phyloP scores from a whole-genome alignment of 1,284 basidiomycete species.

The Malassezia furfur region DNA sequence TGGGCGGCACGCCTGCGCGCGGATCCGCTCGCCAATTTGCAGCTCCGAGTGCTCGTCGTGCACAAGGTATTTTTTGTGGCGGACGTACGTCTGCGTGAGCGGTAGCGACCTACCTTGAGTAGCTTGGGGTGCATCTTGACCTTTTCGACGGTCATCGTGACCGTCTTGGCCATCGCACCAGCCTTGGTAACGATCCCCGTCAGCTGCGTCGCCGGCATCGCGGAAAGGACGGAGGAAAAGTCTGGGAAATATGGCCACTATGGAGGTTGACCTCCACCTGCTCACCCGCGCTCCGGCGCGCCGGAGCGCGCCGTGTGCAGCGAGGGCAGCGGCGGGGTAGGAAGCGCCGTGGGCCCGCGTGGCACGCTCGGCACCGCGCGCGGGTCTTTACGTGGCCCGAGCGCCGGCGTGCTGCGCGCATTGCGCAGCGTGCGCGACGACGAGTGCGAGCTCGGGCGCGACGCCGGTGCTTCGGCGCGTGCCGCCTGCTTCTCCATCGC shows the following conservation, averaged over 20 bases:
- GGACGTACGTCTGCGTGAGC: conserved; percentile 25
- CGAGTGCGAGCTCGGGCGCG: neutral
- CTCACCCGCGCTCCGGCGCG: neutral
- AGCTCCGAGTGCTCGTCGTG: conserved; percentile 34
- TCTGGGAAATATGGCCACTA: conserved; percentile 7
- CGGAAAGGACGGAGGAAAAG: neutral
- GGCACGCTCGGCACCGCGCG: neutral
- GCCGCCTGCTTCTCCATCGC: neutral
- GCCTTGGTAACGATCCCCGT: conserved; percentile 40
- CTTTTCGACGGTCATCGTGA: conserved; percentile 38
- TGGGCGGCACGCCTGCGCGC: conserved; percentile 36
- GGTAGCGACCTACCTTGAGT: conserved; percentile 26
- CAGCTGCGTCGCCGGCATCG: conserved; percentile 18
- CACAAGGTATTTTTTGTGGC: conserved; percentile 43
- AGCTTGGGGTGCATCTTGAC: conserved; percentile 35
- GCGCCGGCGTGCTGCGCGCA: conserved; percentile 1
- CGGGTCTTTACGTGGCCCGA: neutral
- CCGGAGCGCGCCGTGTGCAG: neutral
- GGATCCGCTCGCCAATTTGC: conserved; percentile 36
- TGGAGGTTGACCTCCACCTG: neutral
- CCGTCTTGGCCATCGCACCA: conserved; percentile 43
- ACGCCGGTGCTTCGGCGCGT: neutral
- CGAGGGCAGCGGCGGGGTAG: neutral
- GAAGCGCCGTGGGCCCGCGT: neutral
- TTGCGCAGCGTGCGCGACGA: conserved; percentile 1